phyloP scores from a whole-genome alignment of 1,139 yeast species.

The Suhomyces bokatorum region DNA sequence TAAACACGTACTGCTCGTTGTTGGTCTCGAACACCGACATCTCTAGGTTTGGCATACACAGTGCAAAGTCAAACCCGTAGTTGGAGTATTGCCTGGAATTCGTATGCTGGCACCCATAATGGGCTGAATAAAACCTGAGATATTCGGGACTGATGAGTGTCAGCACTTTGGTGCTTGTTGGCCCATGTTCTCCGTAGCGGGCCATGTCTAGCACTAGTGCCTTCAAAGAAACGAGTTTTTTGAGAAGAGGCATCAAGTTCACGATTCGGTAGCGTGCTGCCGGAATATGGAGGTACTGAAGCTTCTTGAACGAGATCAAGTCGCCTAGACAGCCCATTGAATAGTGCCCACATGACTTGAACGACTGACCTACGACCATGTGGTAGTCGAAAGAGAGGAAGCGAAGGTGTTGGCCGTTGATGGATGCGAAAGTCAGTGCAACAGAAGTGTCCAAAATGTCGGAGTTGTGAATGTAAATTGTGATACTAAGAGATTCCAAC shows the following conservation, averaged over 20 bases:
- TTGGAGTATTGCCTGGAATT: constrained; percentile 12
- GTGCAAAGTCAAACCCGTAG: constrained; percentile 11
- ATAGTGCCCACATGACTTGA: constrained; percentile 6
- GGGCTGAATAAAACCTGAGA: constrained; percentile 7
- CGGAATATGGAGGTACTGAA: constrained; percentile 15
- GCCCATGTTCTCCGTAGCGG: constrained; percentile 4
- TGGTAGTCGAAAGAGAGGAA: constrained; percentile 14
- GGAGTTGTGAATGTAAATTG: constrained; percentile 18
- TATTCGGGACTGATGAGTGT: constrained; percentile 8
- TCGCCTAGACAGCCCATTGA: not conserved
- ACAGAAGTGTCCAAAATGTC: constrained; percentile 17
- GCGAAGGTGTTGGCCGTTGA: constrained; percentile 6
- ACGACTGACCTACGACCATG: constrained; percentile 4
- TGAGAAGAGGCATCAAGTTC: constrained; percentile 6
- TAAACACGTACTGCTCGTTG: constrained; percentile 6
- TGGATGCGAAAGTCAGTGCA: constrained; percentile 11
- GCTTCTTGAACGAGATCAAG: constrained; percentile 4
- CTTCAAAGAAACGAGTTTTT: not conserved
- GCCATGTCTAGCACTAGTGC: constrained; percentile 5
- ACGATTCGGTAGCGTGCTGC: constrained; percentile 8
- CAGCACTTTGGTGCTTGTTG: constrained; percentile 1
- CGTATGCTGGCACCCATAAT: not conserved
- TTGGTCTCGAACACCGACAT: constrained; percentile 7
- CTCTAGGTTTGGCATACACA: constrained; percentile 1
- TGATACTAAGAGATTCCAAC: constrained; percentile 16